Evolutionary conservation across 345 rosid species (phyloP), one percentile per base, ranked within the genome.

Genomic region (Melaleuca quinquenervia): DNA sequence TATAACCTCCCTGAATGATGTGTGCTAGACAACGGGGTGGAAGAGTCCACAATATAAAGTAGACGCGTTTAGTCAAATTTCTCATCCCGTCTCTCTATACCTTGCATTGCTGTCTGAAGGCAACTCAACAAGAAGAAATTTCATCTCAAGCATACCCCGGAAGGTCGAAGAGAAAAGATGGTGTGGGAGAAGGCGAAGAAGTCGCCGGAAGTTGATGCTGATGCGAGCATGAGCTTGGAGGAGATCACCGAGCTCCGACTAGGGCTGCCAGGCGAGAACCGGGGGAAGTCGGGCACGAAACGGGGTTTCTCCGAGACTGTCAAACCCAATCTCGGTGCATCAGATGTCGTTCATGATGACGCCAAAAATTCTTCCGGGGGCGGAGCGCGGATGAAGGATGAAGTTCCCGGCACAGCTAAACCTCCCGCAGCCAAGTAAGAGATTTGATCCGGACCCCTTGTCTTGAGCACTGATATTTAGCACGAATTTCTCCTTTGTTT

Each of bases 211-310:
- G 86, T 86, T 32, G 89, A 82, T 8, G 75, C 87, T 58, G 27
- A 18, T 12, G 50, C 53, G 18, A 86, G 15, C 11, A 86, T 91
- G 89, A 89, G 86, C 78, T 85, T 94, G 49, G 89, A 90, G 88
- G 96, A 90, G 53, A 93, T 70, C 80, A 70, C 94, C 8, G 94
- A 91, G 87, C 87, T 95, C 84, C 91, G 93, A 36, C 89, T 95
- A 27, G 93, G 95, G 27, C 62, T 92, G 58, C 98, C 98, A 2
- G 96, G 98, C 2, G 90, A 84, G 74, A 87, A 60, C 60, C 82
- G 85, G 27, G 82, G 78, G n/a, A 93, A 88, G 85, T 48, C 85
- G 29, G 91, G 92, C 7, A 60, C 27, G 50, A 95, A 95, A 84
- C 95, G 96, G 84, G 90, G 87, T 36, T 91, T 90, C 85, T 53